Conservation (phyloP, 768 basidiomycete species). For the Sarcomyxa edulis region DNA sequence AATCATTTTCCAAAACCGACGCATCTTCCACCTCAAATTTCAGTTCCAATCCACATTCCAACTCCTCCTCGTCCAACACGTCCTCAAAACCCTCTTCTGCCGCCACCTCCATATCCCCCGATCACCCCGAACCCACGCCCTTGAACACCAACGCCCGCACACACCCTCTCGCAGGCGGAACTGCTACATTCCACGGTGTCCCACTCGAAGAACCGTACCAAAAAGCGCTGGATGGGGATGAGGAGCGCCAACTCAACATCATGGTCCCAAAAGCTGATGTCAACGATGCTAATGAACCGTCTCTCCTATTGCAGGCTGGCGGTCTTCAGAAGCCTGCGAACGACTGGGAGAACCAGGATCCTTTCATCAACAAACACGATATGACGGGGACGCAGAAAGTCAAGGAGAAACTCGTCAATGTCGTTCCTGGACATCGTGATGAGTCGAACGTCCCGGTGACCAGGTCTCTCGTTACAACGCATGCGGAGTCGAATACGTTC, state of each 20-base stretch:
- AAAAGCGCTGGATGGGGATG: slow-evolving; percentile 11
- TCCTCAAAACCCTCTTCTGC: too few relatives aligned
- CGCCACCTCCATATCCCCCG: too few relatives aligned
- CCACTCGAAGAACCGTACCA: slow-evolving; percentile 13
- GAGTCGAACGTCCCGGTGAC: background rate
- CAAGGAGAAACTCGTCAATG: too few relatives aligned
- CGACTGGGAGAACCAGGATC: too few relatives aligned
- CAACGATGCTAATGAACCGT: background rate
- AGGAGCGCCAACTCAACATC: slow-evolving; percentile 11
- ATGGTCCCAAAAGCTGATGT: slow-evolving; percentile 1
- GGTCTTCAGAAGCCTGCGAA: background rate
- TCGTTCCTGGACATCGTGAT: background rate
- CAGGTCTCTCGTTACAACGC: slow-evolving; percentile 1
- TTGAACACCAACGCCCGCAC: slow-evolving; percentile 13
- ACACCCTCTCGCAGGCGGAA: slow-evolving; percentile 12
- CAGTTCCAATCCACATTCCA: too few relatives aligned
- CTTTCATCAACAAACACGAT: too few relatives aligned
- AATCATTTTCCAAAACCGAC: too few relatives aligned
- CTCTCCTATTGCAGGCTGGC: background rate
- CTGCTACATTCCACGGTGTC: slow-evolving; percentile 13
- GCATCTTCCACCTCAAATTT: too few relatives aligned
- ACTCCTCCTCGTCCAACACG: too few relatives aligned
- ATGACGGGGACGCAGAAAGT: too few relatives aligned
- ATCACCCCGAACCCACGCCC: too few relatives aligned
- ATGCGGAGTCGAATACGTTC: background rate